These are phyloP conservation scores for Linum trigynum DNA, from an alignment of 345 rosid species.

Conservation along the genomic window DNA sequence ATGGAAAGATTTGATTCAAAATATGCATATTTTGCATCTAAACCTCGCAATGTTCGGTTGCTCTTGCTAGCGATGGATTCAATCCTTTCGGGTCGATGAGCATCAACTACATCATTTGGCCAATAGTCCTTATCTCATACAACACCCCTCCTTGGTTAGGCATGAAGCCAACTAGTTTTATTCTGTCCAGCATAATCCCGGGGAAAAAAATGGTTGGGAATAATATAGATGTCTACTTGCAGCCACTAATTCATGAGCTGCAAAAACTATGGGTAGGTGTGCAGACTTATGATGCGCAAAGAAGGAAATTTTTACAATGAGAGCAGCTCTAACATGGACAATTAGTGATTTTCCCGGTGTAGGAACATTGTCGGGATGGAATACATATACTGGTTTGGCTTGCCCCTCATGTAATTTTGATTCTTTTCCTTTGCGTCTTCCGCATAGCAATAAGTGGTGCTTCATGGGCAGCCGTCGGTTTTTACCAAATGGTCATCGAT, in stretches of 20 bases:
- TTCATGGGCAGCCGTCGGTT: not conserved
- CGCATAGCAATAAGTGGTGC: not conserved
- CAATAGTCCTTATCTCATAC: not conserved
- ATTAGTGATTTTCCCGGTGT: not conserved
- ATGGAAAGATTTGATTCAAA: not conserved
- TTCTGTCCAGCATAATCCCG: slow-evolving; percentile 6
- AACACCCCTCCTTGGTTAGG: slow-evolving; percentile 4
- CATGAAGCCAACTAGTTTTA: not conserved
- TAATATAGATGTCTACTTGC: not conserved
- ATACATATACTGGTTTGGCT: not conserved
- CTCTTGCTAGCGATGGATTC: not conserved
- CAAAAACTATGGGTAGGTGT: not conserved
- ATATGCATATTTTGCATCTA: not conserved
- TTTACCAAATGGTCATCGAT: not conserved
- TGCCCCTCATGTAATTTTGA: not conserved
- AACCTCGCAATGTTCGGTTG: not conserved
- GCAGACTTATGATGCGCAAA: not conserved
- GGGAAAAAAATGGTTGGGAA: not conserved
- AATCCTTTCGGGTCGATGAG: not conserved
- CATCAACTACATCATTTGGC: not conserved
- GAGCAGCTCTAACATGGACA: not conserved
- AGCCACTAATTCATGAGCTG: not conserved
- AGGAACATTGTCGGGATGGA: not conserved
- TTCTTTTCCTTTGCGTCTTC: not conserved
- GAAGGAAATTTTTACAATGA: not conserved